Evolutionary conservation across 2,329 filamentous ascomycete genomes (phyloP).

Genomic region (Peltaster fructicola): DNA sequence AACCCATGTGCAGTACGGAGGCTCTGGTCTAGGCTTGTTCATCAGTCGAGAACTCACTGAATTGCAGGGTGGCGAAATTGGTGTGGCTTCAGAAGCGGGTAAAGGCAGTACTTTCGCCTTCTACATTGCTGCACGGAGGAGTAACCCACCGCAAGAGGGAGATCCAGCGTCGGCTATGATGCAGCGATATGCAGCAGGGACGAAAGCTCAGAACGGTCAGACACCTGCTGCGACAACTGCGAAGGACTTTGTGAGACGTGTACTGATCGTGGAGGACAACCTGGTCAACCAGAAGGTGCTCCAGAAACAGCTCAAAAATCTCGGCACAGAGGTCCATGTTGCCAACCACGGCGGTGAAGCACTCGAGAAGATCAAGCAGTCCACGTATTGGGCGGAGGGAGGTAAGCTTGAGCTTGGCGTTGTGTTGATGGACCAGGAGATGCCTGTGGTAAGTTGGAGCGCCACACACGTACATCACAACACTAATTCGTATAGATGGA

Average conservation of each 20-base stretch:
- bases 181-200: slow-evolving; percentile 2
- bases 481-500: slow-evolving; percentile 24
- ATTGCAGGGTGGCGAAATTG: slow-evolving; percentile 63
- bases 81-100: slow-evolving; percentile 49
- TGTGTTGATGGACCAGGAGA: slow-evolving; percentile 66
- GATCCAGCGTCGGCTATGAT: slow-evolving; percentile 5
- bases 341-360: slow-evolving; percentile 34
- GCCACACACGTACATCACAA: slow-evolving; percentile 29
- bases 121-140: slow-evolving; percentile 52
- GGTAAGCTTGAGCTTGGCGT: slow-evolving; percentile 22
- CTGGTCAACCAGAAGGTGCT: slow-evolving; percentile 32
- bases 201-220: slow-evolving; percentile 1
- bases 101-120: slow-evolving; percentile 61
- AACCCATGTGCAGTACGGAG: slow-evolving; percentile 64
- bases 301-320: slow-evolving; percentile 31
- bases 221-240: neutral
- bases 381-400: slow-evolving; percentile 23
- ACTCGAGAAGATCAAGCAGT: slow-evolving; percentile 25
- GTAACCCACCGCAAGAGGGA: slow-evolving; percentile 20
- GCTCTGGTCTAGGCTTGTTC: slow-evolving; percentile 61
- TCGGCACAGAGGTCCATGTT: slow-evolving; percentile 28
- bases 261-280: slow-evolving; percentile 27
- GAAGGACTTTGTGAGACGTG: slow-evolving; percentile 9
- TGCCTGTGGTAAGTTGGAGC: too few relatives aligned
- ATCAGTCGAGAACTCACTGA: slow-evolving; percentile 67